Base-by-base conservation (phyloP, 805 yeast species). In the Pichia insulana region DNA sequence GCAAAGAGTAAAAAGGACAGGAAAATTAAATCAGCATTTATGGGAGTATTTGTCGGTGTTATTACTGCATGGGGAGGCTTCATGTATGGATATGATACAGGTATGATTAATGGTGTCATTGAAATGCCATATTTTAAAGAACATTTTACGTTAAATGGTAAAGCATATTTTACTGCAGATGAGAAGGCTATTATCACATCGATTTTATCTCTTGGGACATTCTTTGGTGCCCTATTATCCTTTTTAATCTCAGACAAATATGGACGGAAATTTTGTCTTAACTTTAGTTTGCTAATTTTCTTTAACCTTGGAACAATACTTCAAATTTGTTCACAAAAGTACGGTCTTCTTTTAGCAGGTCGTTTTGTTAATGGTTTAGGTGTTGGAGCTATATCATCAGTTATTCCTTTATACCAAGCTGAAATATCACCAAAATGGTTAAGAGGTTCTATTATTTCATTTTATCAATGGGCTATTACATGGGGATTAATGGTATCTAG, bases 11-110 rank as follows among this genome's bases (percentile, higher is more conserved):
- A 49, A 20, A 40, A 43, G 13, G 30, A 20, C 26, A 38, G 20
- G 19, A 52, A 51, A 31, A 46, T 52, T 33, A 50, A 52, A 51
- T 76, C 86, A 0, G 69, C 79, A 3, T 62, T 69, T 36, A 76
- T 80, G 71, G 86, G 94, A 3, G 59, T 83, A 28, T 64, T 73
- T 8, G 89, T 87, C 4, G 95, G 95, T 45, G 56, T 76, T 18
- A 79, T 86, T 46, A 90, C 92, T 10, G 94, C 95, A 12, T 73
- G 84, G n/a, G 96, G 96, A 22, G 96, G 96, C 0, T 83, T 87
- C 57, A 65, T 87, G 34, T 87, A 82, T 57, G 96, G 96, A 1
- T 88, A 84, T 57, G 96, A 87, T 59, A 87, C 96, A 0, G 96
- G 96, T 1, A 64, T 85, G 37, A 81, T 86, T 40, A 86, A 86